Evolutionary conservation across 1,284 basidiomycete species (phyloP).

Genomic region (Inonotus hispidus): DNA sequence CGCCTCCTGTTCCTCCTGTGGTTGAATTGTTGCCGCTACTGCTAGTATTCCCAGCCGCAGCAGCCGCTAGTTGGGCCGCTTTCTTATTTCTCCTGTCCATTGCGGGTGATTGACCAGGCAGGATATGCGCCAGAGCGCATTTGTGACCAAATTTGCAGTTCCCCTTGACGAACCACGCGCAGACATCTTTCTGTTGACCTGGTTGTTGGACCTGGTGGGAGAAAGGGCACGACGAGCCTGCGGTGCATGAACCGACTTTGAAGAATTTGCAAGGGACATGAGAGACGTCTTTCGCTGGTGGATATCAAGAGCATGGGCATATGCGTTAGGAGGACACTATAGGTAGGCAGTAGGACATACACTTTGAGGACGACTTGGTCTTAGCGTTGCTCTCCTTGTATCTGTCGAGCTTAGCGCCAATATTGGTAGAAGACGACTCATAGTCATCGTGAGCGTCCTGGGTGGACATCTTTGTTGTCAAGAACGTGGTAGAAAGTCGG

Average conservation of each 20-base stretch:
- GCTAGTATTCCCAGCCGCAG: slow-evolving; percentile 33
- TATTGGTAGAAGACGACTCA: slow-evolving; percentile 25
- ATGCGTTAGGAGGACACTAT: background rate
- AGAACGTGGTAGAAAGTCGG: background rate
- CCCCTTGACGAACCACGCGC: slow-evolving; percentile 92
- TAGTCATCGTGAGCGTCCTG: slow-evolving; percentile 22
- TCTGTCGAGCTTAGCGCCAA: slow-evolving; percentile 29
- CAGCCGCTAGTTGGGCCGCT: slow-evolving; percentile 73
- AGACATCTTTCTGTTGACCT: slow-evolving; percentile 84
- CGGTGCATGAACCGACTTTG: slow-evolving; percentile 90
- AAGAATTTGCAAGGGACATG: slow-evolving; percentile 99
- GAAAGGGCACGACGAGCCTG: slow-evolving; percentile 93
- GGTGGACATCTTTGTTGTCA: background rate
- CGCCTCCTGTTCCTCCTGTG: slow-evolving; percentile 26
- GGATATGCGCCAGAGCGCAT: slow-evolving; percentile 89
- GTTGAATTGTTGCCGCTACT: slow-evolving; percentile 21
- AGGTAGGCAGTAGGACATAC: slow-evolving; percentile 25
- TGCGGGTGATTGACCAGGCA: slow-evolving; percentile 89
- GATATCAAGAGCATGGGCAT: background rate
- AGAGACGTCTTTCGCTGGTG: slow-evolving; percentile 78
- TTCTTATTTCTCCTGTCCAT: slow-evolving; percentile 99
- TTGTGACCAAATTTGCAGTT: slow-evolving; percentile 99
- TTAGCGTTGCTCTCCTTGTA: slow-evolving; percentile 29
- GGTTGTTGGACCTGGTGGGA: slow-evolving; percentile 70
- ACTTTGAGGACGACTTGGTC: slow-evolving; percentile 31